Evolutionary conservation across 768 basidiomycete genomes (phyloP).

Genomic region (Leccinum truebloodii): DNA sequence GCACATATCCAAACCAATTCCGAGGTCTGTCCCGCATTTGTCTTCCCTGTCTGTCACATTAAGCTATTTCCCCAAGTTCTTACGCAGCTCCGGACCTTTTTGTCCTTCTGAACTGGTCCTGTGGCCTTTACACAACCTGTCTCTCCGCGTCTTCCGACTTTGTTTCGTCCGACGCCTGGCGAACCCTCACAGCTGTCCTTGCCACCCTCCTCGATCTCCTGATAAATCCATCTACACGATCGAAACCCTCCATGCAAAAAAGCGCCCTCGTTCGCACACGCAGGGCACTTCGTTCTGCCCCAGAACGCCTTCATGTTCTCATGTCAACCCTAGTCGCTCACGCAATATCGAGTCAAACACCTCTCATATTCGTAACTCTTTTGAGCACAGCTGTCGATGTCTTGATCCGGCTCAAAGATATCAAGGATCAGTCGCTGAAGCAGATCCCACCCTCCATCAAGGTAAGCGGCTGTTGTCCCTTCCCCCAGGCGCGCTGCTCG

Average conservation of each 20-base stretch:
- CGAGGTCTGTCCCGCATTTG: constrained; percentile 50
- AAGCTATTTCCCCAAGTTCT: constrained; percentile 35
- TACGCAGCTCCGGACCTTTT: constrained; percentile 63
- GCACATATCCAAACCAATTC: constrained; percentile 51
- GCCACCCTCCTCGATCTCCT: constrained; percentile 61
- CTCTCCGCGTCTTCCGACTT: constrained; percentile 47
- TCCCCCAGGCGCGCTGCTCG: not conserved
- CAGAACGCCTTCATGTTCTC: constrained; percentile 47
- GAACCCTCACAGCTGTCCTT: constrained; percentile 52
- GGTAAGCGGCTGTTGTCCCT: constrained; percentile 30
- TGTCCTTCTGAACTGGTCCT: constrained; percentile 72
- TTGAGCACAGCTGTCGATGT: constrained; percentile 74
- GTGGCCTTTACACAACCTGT: constrained; percentile 59
- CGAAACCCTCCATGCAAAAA: constrained; percentile 60
- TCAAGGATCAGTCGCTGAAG: constrained; percentile 43
- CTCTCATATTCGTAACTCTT: constrained; percentile 48
- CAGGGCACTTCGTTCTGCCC: constrained; percentile 67
- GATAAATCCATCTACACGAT: constrained; percentile 49
- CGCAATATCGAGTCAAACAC: constrained; percentile 49
- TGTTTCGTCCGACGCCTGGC: constrained; percentile 49
- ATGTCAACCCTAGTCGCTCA: constrained; percentile 54
- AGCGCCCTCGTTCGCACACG: constrained; percentile 61
- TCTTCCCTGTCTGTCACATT: not conserved
- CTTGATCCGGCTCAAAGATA: constrained; percentile 60
- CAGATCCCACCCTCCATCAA: constrained; percentile 49